Conservation (phyloP, 2,329 filamentous ascomycete species). For the Fusarium nygamai region DNA sequence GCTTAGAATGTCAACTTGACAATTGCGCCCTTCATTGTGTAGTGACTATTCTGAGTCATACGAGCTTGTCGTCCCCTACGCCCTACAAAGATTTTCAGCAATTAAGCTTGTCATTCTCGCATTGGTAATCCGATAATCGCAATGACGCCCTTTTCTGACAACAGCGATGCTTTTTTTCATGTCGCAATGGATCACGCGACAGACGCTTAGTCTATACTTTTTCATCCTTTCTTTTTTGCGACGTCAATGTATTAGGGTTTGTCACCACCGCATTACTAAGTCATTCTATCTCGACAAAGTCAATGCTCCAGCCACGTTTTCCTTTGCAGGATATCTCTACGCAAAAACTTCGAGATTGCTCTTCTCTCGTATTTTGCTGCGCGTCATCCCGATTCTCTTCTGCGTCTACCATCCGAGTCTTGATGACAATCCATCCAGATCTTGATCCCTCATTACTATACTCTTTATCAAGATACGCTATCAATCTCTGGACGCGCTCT, state of each 20-base stretch:
- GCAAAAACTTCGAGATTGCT: constrained; percentile 1
- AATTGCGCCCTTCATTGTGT: not conserved
- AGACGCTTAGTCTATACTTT: not conserved
- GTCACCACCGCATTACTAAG: not conserved
- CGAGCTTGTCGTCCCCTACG: not conserved
- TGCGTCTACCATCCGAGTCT: constrained; percentile 24
- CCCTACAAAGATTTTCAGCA: not conserved
- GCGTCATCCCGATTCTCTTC: not conserved
- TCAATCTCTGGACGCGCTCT: constrained; percentile 14
- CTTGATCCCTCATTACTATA: constrained; percentile 12
- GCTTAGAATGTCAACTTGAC: not conserved
- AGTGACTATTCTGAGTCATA: not conserved
- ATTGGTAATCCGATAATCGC: not conserved
- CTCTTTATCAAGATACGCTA: constrained; percentile 24
- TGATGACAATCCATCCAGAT: constrained; percentile 19
- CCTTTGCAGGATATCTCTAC: constrained; percentile 31
- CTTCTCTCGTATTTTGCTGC: not conserved
- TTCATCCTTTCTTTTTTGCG: not conserved
- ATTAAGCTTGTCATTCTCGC: not conserved
- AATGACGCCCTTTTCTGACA: not conserved
- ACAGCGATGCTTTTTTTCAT: not conserved
- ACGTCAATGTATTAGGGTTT: not conserved
- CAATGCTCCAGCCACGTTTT: constrained; percentile 29
- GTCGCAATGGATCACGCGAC: not conserved
- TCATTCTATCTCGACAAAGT: constrained; percentile 33